Evolutionary conservation across 257 asterid species (phyloP).

Genomic region (Solanum paucissectum): DNA sequence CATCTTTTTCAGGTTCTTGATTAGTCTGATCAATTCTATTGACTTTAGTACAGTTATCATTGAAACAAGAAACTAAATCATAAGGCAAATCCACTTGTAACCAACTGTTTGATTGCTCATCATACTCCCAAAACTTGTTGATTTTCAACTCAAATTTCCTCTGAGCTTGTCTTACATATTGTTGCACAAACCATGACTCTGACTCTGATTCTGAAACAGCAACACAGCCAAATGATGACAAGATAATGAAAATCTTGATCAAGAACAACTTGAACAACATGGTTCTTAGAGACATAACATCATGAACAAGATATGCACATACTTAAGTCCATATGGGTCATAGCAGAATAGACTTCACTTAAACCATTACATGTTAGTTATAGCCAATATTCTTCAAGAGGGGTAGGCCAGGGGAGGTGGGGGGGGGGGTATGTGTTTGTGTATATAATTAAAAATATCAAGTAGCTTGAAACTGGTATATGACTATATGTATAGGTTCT

Average conservation of each 20-base stretch:
- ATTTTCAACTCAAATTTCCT: conserved; percentile 50
- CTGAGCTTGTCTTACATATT: conserved; percentile 16
- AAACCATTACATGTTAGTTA: neutral
- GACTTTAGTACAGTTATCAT: conserved; percentile 39
- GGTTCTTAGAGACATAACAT: conserved; percentile 3
- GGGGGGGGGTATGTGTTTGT: neutral
- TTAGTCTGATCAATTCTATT: conserved; percentile 18
- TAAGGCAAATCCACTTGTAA: conserved; percentile 53
- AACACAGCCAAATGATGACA: conserved; percentile 9
- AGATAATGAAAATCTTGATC: conserved; percentile 13
- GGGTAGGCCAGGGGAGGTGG: neutral
- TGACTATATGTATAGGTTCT: neutral
- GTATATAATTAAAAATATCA: neutral
- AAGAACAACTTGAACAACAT: conserved; percentile 24
- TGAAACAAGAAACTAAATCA: conserved; percentile 50
- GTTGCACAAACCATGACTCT: conserved; percentile 28
- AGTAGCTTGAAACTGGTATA: neutral
- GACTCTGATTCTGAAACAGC: conserved; percentile 25
- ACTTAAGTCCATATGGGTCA: conserved; percentile 32
- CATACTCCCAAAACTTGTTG: conserved; percentile 60
- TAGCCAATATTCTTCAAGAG: neutral
- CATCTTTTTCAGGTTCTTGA: neutral
- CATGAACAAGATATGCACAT: neutral
- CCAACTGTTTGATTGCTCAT: conserved; percentile 54
- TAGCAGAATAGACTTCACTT: conserved; percentile 9